phyloP scores from a whole-genome alignment of 2,329 filamentous ascomycete genomes.

The Ascochyta rabiei region DNA sequence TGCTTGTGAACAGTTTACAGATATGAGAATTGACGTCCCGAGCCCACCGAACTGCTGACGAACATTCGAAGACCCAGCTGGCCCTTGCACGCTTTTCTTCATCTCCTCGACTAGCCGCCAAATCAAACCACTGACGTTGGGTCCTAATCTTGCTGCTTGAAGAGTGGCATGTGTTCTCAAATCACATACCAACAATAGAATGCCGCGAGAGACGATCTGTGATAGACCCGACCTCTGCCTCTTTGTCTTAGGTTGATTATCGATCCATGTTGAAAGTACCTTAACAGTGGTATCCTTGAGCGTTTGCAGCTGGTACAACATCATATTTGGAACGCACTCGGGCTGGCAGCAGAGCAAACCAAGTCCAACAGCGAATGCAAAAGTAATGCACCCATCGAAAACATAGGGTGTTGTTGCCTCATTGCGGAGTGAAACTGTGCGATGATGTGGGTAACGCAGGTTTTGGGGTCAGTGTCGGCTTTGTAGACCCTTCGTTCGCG shows the following conservation, averaged over 20 bases:
- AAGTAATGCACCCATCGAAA: not conserved
- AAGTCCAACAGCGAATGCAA: not conserved
- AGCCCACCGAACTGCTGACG: not conserved
- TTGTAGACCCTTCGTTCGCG: not conserved
- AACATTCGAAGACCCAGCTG: not conserved
- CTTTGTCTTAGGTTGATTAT: conserved; percentile 1
- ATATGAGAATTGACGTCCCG: not conserved
- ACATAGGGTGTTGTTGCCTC: not conserved
- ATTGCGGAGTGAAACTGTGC: not conserved
- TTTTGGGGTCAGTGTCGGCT: not conserved
- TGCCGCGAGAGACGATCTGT: conserved; percentile 1
- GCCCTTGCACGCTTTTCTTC: not conserved
- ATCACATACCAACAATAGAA: conserved; percentile 1
- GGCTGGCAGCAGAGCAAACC: not conserved
- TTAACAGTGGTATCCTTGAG: conserved; percentile 1
- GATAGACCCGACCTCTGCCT: not conserved
- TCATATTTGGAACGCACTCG: not conserved
- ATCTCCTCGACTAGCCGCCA: not conserved
- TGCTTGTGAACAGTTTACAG: conserved; percentile 3
- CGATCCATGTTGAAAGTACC: not conserved
- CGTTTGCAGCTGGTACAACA: not conserved
- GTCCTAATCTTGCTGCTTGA: not conserved
- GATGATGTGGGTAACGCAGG: not conserved
- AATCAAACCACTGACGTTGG: not conserved
- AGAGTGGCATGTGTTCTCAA: conserved; percentile 5